Conservation (phyloP, 768 basidiomycete genomes). For the Wakefieldia striispora region DNA sequence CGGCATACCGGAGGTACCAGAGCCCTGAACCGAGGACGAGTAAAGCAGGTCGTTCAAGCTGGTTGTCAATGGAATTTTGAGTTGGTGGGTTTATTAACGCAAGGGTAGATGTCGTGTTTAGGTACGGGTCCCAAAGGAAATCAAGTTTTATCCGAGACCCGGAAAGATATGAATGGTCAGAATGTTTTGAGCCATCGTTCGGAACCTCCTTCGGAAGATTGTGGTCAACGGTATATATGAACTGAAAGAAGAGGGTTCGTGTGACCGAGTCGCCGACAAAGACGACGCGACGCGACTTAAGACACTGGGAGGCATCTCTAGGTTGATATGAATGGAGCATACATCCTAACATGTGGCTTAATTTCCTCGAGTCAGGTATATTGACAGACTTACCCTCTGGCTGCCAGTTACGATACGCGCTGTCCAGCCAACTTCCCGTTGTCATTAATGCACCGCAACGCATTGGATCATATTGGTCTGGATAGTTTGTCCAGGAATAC, state of each 20-base stretch:
- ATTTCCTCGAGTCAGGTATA: slow-evolving; percentile 2
- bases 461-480: slow-evolving; percentile 71
- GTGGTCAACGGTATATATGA: slow-evolving; percentile 59
- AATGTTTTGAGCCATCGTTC: slow-evolving; percentile 65
- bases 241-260: slow-evolving; percentile 74
- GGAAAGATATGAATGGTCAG: slow-evolving; percentile 53
- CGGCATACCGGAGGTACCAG: slow-evolving; percentile 83
- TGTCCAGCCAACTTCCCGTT: slow-evolving; percentile 78
- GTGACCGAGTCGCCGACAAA: slow-evolving; percentile 89
- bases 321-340: slow-evolving; percentile 69
- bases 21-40: slow-evolving; percentile 84
- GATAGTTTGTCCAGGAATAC: slow-evolving; percentile 1
- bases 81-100: slow-evolving; percentile 37
- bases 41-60: slow-evolving; percentile 48
- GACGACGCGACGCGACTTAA: slow-evolving; percentile 57
- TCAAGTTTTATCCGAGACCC: slow-evolving; percentile 46
- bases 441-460: slow-evolving; percentile 72
- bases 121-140: slow-evolving; percentile 86
- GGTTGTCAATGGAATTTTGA: slow-evolving; percentile 1
- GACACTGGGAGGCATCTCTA: slow-evolving; percentile 51
- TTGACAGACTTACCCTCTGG: slow-evolving; percentile 60
- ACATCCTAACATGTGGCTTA: slow-evolving; percentile 53
- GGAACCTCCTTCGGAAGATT: slow-evolving; percentile 50
- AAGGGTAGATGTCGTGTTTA: slow-evolving; percentile 62
- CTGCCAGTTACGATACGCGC: slow-evolving; percentile 72